Percentiles rank a stretch among this genome's conserved stretches.
phyloP scores from a whole-genome alignment of 192 early-diverging fungal species.

The Linnemannia schmuckeri region DNA sequence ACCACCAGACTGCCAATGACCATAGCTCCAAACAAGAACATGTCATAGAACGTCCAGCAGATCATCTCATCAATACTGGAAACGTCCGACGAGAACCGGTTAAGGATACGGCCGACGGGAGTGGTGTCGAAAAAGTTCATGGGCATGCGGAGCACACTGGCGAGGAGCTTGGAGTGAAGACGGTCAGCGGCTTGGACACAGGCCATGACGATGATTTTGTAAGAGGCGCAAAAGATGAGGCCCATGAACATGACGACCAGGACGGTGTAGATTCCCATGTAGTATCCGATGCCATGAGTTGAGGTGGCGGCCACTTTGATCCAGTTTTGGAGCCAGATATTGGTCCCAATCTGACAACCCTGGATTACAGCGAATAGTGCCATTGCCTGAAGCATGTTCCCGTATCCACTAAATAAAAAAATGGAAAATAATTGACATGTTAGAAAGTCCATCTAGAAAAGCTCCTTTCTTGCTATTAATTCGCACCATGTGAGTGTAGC shows the following conservation, averaged over 20 bases:
- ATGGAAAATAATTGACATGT: background rate
- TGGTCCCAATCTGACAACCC: slow-evolving; percentile 37
- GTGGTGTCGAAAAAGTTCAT: slow-evolving; percentile 77
- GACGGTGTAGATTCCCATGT: slow-evolving; percentile 18
- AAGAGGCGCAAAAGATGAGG: background rate
- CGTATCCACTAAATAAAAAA: slow-evolving; percentile 3
- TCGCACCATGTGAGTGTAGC: too few relatives aligned
- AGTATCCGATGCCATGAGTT: slow-evolving; percentile 21
- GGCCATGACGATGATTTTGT: slow-evolving; percentile 17
- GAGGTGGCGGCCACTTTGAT: background rate
- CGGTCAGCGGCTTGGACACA: slow-evolving; percentile 32
- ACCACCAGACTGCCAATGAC: slow-evolving; percentile 16
- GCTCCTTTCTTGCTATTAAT: too few relatives aligned
- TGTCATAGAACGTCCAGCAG: background rate
- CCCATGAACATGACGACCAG: slow-evolving; percentile 29
- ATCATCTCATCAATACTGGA: slow-evolving; percentile 32
- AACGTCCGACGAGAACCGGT: slow-evolving; percentile 88
- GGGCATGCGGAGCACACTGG: slow-evolving; percentile 61
- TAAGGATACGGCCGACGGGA: slow-evolving; percentile 85
- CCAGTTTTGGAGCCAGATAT: slow-evolving; percentile 35
- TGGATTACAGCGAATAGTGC: slow-evolving; percentile 17
- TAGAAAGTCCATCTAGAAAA: too few relatives aligned
- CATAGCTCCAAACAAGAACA: slow-evolving; percentile 18
- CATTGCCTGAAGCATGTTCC: slow-evolving; percentile 1
- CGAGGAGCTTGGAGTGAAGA: slow-evolving; percentile 56